A percentile compares a stretch with the other conserved stretches of the same genome.
Conservation (phyloP, 257 asterid genomes). For the Echium plantagineum region DNA sequence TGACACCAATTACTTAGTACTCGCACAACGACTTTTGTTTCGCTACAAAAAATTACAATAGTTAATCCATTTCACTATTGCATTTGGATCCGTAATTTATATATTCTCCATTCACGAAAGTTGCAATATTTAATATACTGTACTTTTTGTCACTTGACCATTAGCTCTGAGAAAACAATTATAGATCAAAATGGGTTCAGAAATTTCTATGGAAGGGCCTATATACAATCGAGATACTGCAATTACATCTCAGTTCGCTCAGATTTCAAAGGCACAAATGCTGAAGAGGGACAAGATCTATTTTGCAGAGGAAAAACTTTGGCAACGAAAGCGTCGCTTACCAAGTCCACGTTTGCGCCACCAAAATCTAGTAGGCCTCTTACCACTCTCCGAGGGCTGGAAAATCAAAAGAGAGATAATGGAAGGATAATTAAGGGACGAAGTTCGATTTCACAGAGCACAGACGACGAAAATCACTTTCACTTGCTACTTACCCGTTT, state of each 20-base stretch:
- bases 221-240: not conserved
- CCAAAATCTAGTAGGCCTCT: constrained; percentile 71
- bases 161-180: no score
- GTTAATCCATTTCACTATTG: no score
- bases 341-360: constrained; percentile 72
- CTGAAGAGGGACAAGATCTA: constrained; percentile 29
- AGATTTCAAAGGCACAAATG: constrained; percentile 38
- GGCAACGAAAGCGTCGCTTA: constrained; percentile 74
- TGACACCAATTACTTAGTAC: no score
- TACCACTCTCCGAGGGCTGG: constrained; percentile 32
- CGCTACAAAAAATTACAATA: no score
- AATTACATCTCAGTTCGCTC: constrained; percentile 55
- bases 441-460: not conserved
- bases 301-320: constrained; percentile 54
- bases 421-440: not conserved
- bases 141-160: no score
- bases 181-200: no score
- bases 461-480: no score
- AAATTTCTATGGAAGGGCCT: no score
- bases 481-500: constrained; percentile 45
- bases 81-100: no score
- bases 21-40: no score
- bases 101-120: no score
- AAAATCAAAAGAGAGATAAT: constrained; percentile 11
- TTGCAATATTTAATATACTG: no score